Evolutionary conservation across 2,329 filamentous ascomycete genomes (phyloP).

Genomic region (Sclerotinia spermophila): DNA sequence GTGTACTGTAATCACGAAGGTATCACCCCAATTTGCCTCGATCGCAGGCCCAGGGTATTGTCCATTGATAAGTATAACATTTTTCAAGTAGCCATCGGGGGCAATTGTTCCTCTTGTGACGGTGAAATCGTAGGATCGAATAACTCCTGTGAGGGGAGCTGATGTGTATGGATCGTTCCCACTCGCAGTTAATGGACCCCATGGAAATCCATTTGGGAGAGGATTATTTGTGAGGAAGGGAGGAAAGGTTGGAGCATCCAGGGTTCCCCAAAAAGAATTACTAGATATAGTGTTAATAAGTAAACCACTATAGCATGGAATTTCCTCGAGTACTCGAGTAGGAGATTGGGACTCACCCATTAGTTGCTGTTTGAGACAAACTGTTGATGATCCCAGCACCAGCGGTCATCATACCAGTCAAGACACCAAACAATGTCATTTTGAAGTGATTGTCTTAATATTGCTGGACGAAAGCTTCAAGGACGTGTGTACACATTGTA

Average conservation of each 20-base stretch:
- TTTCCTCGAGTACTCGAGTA: background rate
- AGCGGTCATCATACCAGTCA: background rate
- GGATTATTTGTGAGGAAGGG: constrained; percentile 48
- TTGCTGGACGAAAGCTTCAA: background rate
- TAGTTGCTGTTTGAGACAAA: background rate
- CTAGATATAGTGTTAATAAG: background rate
- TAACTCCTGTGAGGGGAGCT: constrained; percentile 42
- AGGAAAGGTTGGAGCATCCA: constrained; percentile 34
- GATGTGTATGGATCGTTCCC: constrained; percentile 40
- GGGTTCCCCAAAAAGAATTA: constrained; percentile 36
- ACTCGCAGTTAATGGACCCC: constrained; percentile 45
- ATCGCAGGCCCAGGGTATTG: constrained; percentile 39
- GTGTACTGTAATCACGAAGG: constrained; percentile 60
- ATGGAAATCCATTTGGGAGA: constrained; percentile 48
- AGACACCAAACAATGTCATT: background rate
- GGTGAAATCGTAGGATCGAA: constrained; percentile 37
- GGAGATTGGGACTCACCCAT: background rate
- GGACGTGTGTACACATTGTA: background rate
- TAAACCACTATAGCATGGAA: background rate
- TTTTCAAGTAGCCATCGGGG: constrained; percentile 44
- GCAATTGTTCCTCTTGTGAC: constrained; percentile 34
- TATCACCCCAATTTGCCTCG: constrained; percentile 41
- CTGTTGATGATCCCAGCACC: background rate
- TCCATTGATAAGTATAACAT: constrained; percentile 49
- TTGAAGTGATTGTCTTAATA: background rate